Base-by-base conservation (phyloP, 139 green algal species). In the Chlorella ohadii region DNA sequence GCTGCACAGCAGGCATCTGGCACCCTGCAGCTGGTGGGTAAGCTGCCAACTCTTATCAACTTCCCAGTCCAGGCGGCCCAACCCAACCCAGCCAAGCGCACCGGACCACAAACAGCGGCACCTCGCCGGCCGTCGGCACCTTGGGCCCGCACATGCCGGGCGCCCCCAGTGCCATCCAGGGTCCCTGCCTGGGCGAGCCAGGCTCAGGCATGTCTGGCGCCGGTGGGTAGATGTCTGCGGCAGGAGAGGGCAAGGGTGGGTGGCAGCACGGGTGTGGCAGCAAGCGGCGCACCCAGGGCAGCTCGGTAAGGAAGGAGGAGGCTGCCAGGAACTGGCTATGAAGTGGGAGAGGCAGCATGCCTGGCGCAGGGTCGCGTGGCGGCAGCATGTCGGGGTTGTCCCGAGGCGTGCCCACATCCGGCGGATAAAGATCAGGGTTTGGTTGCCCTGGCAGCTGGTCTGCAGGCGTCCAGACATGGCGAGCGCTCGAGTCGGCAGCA, bases 121-220 rank as follows among this genome's bases (percentile, higher is more conserved):
- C 51, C 51, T 59, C 51, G 12, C 51, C 51, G 15, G 51, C 12
- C 15, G 51, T 13, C 9, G 51, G 51, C 51, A 59, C 51, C 51
- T 59, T 59, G 51, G 51, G 51, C 11, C 12, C 15, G 51, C 51
- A 59, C 51, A 59, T 59, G 51, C 51, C 51, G 36, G 4, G 12
- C 4, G 68, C 68, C 3, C 6, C 41, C 7, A 36, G 27, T 6
- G 56, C 56, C 78, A 83, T 75, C 63, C 73, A 83, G 38, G 78
- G 78, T 0, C 78, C 78, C n/a, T 64, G 61, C 38, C 78, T 41
- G 17, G 78, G 78, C n/a, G 73, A 12, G 3, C 63, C 63, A 22
- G 78, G 78, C 41, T 83, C 78, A 3, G 78, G 78, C 78, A 83
- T 73, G 61, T 75, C 78, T 23, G 78, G 78, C 17, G 57, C 55